A percentile compares a stretch with the other conserved stretches of the same genome.
Evolutionary conservation across 345 rosid species (phyloP).

Genomic region (Syzygium grande): DNA sequence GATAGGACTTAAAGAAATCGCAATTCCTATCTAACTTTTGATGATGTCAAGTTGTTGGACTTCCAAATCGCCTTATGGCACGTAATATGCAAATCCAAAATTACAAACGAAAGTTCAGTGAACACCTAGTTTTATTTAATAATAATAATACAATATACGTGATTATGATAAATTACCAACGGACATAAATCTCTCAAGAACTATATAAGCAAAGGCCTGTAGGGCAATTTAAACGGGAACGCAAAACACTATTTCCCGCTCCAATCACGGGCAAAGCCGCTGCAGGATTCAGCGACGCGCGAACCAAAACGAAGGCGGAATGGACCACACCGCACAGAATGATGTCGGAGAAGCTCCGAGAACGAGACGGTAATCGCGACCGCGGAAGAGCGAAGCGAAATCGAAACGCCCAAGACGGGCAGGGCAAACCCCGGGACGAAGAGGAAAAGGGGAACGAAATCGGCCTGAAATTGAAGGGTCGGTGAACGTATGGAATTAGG

Average conservation of each 20-base stretch:
- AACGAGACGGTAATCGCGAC: not conserved
- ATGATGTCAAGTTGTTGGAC: not conserved
- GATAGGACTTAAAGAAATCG: not conserved
- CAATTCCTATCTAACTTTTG: not conserved
- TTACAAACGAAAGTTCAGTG: no score
- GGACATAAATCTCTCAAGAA: no score
- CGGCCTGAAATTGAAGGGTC: not conserved
- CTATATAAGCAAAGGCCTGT: no score
- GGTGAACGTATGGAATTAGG: not conserved
- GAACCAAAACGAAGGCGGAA: not conserved
- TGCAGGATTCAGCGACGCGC: not conserved
- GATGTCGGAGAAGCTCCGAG: not conserved
- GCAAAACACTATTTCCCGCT: not conserved
- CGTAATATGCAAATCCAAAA: no score
- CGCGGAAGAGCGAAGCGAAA: not conserved
- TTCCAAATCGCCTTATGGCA: not conserved
- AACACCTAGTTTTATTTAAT: no score
- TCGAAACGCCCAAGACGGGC: not conserved
- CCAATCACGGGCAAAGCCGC: no score
- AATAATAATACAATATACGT: no score
- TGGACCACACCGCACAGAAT: not conserved
- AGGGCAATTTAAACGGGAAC: not conserved
- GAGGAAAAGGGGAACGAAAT: not conserved
- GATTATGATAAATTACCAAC: no score
- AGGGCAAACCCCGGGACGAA: not conserved